A percentile compares a stretch with the other conserved stretches of the same genome.
Evolutionary conservation across 768 basidiomycete genomes (phyloP).

Genomic region (Pulveroboletus sp.): DNA sequence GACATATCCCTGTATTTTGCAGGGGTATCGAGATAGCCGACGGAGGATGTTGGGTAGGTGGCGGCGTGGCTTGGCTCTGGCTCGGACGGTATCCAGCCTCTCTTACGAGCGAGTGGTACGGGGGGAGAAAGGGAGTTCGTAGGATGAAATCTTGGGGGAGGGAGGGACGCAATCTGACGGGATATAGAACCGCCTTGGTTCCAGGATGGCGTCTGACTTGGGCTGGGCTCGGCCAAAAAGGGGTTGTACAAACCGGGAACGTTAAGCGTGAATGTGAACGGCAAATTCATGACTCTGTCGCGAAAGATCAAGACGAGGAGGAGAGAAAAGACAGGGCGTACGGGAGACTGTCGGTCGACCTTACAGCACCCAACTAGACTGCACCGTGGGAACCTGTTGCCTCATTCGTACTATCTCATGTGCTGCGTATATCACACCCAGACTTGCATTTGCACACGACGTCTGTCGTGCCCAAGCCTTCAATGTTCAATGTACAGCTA

Average conservation of each 20-base stretch:
- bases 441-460: too few species aligned
- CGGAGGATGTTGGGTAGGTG: conserved; percentile 48
- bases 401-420: background rate
- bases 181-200: conserved; percentile 23
- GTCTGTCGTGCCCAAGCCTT: too few species aligned
- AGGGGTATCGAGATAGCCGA: conserved; percentile 67
- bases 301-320: background rate
- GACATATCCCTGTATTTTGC: conserved; percentile 50
- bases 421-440: too few species aligned
- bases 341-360: too few species aligned
- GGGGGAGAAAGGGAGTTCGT: conserved; percentile 30
- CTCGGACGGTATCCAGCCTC: conserved; percentile 69
- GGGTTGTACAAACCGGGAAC: conserved; percentile 67
- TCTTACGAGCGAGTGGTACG: conserved; percentile 46
- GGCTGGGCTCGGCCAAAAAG: conserved; percentile 38
- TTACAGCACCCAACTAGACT: background rate
- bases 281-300: conserved; percentile 46
- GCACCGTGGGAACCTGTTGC: conserved; percentile 8
- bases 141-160: conserved; percentile 15
- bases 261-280: conserved; percentile 67
- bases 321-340: background rate
- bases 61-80: conserved; percentile 51
- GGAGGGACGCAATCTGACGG: conserved; percentile 15
- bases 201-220: conserved; percentile 20
- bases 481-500: background rate